These are phyloP conservation scores for Casaregolazyma suthepensis DNA, from an alignment of 1,139 yeast species.

Conservation along the genomic window DNA sequence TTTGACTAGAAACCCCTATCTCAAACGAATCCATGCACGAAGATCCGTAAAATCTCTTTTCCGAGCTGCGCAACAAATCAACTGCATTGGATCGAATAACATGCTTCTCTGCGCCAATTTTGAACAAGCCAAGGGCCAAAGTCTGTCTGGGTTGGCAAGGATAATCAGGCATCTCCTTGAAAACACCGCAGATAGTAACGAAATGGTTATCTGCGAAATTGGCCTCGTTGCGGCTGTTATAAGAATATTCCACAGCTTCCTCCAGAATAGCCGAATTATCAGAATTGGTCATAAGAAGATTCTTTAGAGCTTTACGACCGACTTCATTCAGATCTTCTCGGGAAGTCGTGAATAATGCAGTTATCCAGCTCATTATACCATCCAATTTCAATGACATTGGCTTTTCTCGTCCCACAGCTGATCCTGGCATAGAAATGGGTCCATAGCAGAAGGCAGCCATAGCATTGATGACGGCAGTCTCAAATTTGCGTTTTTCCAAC, in stretches of 20 bases:
- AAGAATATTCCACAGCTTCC: constrained; percentile 65
- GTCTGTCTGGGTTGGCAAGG: constrained; percentile 50
- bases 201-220: constrained; percentile 59
- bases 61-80: constrained; percentile 50
- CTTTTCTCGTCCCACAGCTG: constrained; percentile 29
- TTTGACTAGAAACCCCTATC: constrained; percentile 58
- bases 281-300: constrained; percentile 56
- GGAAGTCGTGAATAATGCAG: constrained; percentile 55
- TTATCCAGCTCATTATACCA: constrained; percentile 71
- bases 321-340: constrained; percentile 54
- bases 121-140: constrained; percentile 58
- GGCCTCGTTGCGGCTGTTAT: constrained; percentile 32
- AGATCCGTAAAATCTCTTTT: constrained; percentile 45
- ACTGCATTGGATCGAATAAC: constrained; percentile 61
- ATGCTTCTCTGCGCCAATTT: constrained; percentile 59
- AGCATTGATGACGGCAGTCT: constrained; percentile 67
- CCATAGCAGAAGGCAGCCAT: constrained; percentile 74
- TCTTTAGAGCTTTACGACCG: constrained; percentile 69
- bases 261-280: constrained; percentile 51
- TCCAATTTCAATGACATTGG: constrained; percentile 64
- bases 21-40: constrained; percentile 44
- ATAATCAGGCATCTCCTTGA: constrained; percentile 39
- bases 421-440: constrained; percentile 24
- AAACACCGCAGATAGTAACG: constrained; percentile 59
- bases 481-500: constrained; percentile 68